A percentile compares a stretch with the other conserved stretches of the same genome.
Conservation (phyloP, 495 filamentous ascomycete genomes). For the Penicillium crystallinum region DNA sequence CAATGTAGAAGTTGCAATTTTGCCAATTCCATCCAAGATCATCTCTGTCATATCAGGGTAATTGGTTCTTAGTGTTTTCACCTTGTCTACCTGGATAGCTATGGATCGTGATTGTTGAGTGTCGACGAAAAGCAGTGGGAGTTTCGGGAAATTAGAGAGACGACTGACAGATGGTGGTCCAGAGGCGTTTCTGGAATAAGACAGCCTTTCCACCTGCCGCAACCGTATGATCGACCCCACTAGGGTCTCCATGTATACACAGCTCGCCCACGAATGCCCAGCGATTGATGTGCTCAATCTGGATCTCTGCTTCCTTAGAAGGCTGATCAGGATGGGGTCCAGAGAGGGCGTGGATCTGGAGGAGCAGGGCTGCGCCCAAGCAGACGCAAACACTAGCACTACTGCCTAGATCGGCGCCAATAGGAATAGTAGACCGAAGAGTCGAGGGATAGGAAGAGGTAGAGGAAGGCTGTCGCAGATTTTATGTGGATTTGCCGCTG, state of each 20-base stretch:
- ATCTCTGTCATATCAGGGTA: slow-evolving; percentile 68
- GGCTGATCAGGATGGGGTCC: slow-evolving; percentile 89
- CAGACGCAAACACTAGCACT: slow-evolving; percentile 91
- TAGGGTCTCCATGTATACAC: slow-evolving; percentile 94
- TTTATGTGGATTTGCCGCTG: slow-evolving; percentile 72
- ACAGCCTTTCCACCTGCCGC: slow-evolving; percentile 87
- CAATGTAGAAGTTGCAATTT: slow-evolving; percentile 69
- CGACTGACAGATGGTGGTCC: slow-evolving; percentile 63
- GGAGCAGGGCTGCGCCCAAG: slow-evolving; percentile 72
- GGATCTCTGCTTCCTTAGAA: slow-evolving; percentile 67
- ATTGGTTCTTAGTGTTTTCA: slow-evolving; percentile 59
- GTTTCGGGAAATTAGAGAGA: slow-evolving; percentile 78
- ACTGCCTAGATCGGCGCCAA: slow-evolving; percentile 85
- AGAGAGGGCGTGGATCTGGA: slow-evolving; percentile 80
- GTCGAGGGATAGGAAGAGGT: slow-evolving; percentile 89
- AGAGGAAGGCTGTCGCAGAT: slow-evolving; percentile 81
- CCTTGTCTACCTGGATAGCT: slow-evolving; percentile 76
- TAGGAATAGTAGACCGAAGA: slow-evolving; percentile 90
- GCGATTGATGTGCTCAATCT: slow-evolving; percentile 88
- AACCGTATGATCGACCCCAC: slow-evolving; percentile 95
- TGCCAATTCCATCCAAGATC: slow-evolving; percentile 77
- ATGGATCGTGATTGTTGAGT: slow-evolving; percentile 81
- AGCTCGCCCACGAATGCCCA: slow-evolving; percentile 97
- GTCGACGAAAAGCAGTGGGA: slow-evolving; percentile 84
- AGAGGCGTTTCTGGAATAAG: slow-evolving; percentile 75